Evolutionary conservation across 1,284 basidiomycete species (phyloP).

Genomic region (Tilletia caries): DNA sequence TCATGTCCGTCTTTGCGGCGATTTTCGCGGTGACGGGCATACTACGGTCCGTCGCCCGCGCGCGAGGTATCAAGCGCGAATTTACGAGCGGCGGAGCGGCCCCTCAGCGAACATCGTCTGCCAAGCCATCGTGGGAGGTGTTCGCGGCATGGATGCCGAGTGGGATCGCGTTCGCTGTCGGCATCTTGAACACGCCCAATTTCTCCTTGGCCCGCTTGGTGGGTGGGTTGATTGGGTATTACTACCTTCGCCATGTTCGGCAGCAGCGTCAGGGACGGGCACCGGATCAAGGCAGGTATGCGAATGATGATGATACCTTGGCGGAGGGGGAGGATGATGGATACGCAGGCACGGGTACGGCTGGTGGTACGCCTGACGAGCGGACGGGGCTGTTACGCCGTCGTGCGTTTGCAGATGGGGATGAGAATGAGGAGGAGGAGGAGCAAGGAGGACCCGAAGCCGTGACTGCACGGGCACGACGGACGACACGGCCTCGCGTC

Average conservation of each 20-base stretch:
- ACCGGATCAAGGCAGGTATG: too few species aligned
- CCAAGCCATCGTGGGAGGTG: slow-evolving; percentile 21
- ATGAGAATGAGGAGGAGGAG: background rate
- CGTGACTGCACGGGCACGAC: background rate
- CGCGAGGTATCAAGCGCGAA: slow-evolving; percentile 32
- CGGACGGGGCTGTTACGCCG: slow-evolving; percentile 4
- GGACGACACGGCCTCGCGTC: background rate
- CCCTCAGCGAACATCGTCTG: slow-evolving; percentile 5
- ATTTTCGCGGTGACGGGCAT: slow-evolving; percentile 57
- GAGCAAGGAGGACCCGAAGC: background rate
- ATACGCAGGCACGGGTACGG: slow-evolving; percentile 32
- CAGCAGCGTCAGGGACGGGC: too few species aligned
- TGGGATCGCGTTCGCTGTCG: slow-evolving; percentile 59
- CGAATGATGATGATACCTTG: too few species aligned
- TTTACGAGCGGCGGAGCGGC: slow-evolving; percentile 26
- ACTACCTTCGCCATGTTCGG: slow-evolving; percentile 17
- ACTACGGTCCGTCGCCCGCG: slow-evolving; percentile 65
- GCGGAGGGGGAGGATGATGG: too few species aligned
- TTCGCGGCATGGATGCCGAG: slow-evolving; percentile 24
- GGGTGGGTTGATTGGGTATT: slow-evolving; percentile 76
- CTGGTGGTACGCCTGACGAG: background rate
- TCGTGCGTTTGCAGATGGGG: background rate
- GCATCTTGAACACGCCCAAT: slow-evolving; percentile 88
- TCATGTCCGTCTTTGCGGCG: slow-evolving; percentile 72
- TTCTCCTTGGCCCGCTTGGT: slow-evolving; percentile 87